A percentile compares a stretch with the other conserved stretches of the same genome.
These are phyloP conservation scores for Pisolithus tinctorius DNA, from an alignment of 768 basidiomycete genomes.

Conservation along the genomic window DNA sequence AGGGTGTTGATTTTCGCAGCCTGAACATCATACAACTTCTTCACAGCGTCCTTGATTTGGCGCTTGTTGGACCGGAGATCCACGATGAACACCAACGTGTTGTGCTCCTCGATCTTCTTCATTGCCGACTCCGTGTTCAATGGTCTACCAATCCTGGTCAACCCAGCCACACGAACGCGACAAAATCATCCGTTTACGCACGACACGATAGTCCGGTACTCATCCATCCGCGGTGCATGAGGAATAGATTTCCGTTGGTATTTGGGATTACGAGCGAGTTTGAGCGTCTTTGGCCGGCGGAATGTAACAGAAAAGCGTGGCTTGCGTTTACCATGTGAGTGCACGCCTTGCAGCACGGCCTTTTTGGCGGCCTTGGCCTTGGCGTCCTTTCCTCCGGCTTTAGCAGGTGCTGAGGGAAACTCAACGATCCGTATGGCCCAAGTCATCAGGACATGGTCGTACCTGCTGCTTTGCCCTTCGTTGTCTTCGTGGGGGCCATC, in stretches of 20 bases:
- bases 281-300: conserved; percentile 93
- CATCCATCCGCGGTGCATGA: conserved; percentile 92
- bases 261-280: conserved; percentile 74
- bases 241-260: conserved; percentile 95
- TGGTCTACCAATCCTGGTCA: conserved; percentile 39
- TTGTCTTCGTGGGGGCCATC: conserved; percentile 67
- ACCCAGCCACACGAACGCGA: not conserved
- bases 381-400: conserved; percentile 30
- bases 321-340: conserved; percentile 74
- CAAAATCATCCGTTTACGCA: conserved; percentile 33
- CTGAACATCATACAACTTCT: conserved; percentile 97
- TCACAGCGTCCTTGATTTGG: conserved; percentile 98
- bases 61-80: conserved; percentile 95
- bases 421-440: not conserved
- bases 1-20: conserved; percentile 97
- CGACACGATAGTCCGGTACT: conserved; percentile 91
- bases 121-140: conserved; percentile 96
- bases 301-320: conserved; percentile 82
- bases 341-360: conserved; percentile 85
- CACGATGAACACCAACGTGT: conserved; percentile 97
- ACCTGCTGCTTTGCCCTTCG: conserved; percentile 56
- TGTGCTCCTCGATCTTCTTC: conserved; percentile 99
- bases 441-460: conserved; percentile 26
- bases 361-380: conserved; percentile 97
- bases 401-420: conserved; percentile 18